These are phyloP conservation scores for Neurospora sp. DNA, from an alignment of 495 filamentous ascomycete genomes.

Conservation along the genomic window DNA sequence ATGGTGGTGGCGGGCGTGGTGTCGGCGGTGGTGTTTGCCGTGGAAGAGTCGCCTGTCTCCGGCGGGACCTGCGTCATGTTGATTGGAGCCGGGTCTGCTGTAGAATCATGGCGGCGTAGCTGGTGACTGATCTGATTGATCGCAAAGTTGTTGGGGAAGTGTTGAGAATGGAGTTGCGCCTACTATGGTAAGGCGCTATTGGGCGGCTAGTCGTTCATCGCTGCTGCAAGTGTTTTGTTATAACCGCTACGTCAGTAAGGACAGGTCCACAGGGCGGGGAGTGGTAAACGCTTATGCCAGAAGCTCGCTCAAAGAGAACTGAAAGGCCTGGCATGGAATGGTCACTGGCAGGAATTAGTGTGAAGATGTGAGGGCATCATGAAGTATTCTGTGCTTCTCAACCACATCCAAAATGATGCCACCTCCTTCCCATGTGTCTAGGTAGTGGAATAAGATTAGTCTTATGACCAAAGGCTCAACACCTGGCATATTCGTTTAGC, in stretches of 20 bases:
- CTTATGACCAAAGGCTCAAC: background rate
- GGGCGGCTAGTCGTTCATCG: background rate
- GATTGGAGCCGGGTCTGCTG: constrained; percentile 9
- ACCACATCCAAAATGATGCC: background rate
- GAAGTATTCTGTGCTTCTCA: background rate
- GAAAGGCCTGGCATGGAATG: background rate
- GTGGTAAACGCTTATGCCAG: background rate
- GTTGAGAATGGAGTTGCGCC: background rate
- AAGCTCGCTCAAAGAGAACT: background rate
- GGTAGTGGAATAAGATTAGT: background rate
- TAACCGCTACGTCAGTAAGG: background rate
- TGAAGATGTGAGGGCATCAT: background rate
- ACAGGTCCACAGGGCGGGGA: background rate
- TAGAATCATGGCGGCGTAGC: constrained; percentile 17
- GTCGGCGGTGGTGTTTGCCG: background rate
- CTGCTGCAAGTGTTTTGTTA: background rate
- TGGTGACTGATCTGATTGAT: background rate
- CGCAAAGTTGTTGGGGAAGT: background rate
- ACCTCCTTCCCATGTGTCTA: background rate
- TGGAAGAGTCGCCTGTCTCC: constrained; percentile 22
- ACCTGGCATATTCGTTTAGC: background rate
- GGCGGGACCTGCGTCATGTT: constrained; percentile 39
- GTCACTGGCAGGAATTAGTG: background rate
- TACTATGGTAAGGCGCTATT: background rate
- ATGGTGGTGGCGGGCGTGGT: background rate